Conservation (phyloP, 192 early-diverging fungal species). For the Coemansia sp. region DNA sequence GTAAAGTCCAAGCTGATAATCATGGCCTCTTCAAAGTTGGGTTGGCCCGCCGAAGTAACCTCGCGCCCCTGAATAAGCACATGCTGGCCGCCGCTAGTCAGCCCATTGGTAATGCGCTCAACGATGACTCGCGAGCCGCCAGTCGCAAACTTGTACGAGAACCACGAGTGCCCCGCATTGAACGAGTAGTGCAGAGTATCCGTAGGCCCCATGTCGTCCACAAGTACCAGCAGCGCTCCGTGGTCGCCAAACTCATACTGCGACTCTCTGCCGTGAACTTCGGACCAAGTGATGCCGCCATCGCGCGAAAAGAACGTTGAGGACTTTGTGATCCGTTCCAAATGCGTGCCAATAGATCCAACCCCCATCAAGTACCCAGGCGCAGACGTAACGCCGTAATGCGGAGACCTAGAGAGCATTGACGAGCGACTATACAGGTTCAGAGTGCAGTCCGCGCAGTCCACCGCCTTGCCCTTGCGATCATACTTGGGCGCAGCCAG, state of each 20-base stretch:
- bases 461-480: conserved; percentile 13
- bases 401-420: conserved; percentile 41
- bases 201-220: conserved; percentile 70
- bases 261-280: conserved; percentile 63
- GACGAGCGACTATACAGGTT: conserved; percentile 79
- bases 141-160: conserved; percentile 58
- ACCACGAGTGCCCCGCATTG: conserved; percentile 80
- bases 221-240: conserved; percentile 77
- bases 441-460: conserved; percentile 63
- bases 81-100: conserved; percentile 64
- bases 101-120: conserved; percentile 60
- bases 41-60: conserved; percentile 8
- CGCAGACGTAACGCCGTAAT: conserved; percentile 69
- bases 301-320: conserved; percentile 82
- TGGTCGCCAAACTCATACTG: conserved; percentile 90
- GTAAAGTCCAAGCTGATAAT: conserved; percentile 65
- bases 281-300: conserved; percentile 80
- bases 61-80: conserved; percentile 69
- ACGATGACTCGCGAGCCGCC: conserved; percentile 58
- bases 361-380: conserved; percentile 87
- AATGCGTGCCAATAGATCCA: conserved; percentile 74
- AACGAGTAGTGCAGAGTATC: conserved; percentile 68
- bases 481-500: conserved; percentile 58
- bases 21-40: conserved; percentile 20
- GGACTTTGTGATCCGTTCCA: conserved; percentile 61